A percentile compares a stretch with the other conserved stretches of the same genome.
phyloP scores from a whole-genome alignment of 83 land plant species.

The Picea engelmannii region DNA sequence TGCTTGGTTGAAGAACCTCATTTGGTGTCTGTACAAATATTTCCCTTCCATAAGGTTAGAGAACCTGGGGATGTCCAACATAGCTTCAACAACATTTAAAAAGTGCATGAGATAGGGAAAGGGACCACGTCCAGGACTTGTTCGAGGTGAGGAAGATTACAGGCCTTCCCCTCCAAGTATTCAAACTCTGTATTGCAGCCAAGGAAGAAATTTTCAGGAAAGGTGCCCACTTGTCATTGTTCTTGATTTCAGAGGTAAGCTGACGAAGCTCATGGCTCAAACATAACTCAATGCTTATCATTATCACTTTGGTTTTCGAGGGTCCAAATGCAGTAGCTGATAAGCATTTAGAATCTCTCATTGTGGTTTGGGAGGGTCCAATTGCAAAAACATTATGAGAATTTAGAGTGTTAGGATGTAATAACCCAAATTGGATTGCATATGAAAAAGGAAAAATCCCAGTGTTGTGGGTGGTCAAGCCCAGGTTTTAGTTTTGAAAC shows the following conservation, averaged over 20 bases:
- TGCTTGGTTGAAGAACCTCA: not conserved
- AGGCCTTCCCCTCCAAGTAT: conserved; percentile 6
- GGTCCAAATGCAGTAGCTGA: too few species aligned
- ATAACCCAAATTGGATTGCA: too few species aligned
- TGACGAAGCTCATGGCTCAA: too few species aligned
- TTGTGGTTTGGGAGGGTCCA: too few species aligned
- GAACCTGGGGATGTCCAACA: not conserved
- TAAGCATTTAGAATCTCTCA: too few species aligned
- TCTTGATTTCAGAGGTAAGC: not conserved
- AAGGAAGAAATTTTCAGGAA: not conserved
- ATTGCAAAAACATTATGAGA: too few species aligned
- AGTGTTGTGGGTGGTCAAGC: too few species aligned
- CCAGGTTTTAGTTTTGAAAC: too few species aligned
- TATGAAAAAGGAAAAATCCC: too few species aligned
- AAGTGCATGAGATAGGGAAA: not conserved
- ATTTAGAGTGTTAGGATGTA: too few species aligned
- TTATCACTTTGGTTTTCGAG: too few species aligned
- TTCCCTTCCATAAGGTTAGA: not conserved
- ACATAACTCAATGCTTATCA: too few species aligned
- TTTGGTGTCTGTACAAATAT: not conserved
- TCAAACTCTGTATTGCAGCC: not conserved
- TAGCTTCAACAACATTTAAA: not conserved
- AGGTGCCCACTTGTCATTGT: not conserved
- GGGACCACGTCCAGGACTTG: not conserved
- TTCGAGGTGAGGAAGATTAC: not conserved